Evolutionary conservation across 441 rosid genomes (phyloP).

Genomic region (Dalechampia spathulata): DNA sequence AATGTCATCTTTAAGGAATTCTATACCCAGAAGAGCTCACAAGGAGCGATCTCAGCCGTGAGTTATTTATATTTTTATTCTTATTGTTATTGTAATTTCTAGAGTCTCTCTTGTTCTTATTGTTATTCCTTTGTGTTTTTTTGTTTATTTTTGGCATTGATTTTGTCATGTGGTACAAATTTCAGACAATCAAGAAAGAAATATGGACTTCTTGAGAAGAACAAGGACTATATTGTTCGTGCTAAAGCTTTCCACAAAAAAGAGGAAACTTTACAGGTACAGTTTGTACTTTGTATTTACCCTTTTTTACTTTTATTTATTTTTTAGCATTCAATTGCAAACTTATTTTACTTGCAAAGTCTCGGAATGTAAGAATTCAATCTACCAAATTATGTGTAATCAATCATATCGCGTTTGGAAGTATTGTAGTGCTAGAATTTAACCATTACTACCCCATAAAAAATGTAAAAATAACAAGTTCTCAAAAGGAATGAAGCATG

Average conservation of each 20-base stretch:
- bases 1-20: constrained; percentile 77
- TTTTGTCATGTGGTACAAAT: constrained; percentile 11
- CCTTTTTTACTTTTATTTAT: not conserved
- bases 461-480: no score
- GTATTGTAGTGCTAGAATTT: no score
- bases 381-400: no score
- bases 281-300: not conserved
- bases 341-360: no score
- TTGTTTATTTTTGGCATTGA: not conserved
- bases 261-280: constrained; percentile 51
- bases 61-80: constrained; percentile 14
- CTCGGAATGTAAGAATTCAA: no score
- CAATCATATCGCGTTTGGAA: no score
- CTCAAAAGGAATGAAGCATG: no score
- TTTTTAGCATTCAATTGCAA: not conserved
- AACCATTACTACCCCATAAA: no score
- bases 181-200: constrained; percentile 53
- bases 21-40: constrained; percentile 59
- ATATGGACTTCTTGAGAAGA: constrained; percentile 83
- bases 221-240: constrained; percentile 81
- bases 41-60: constrained; percentile 91
- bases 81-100: not conserved
- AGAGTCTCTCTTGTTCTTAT: not conserved
- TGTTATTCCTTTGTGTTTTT: not conserved
- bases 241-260: constrained; percentile 74